Evolutionary conservation across 257 asterid genomes (phyloP).

Genomic region (Ilex asprella): DNA sequence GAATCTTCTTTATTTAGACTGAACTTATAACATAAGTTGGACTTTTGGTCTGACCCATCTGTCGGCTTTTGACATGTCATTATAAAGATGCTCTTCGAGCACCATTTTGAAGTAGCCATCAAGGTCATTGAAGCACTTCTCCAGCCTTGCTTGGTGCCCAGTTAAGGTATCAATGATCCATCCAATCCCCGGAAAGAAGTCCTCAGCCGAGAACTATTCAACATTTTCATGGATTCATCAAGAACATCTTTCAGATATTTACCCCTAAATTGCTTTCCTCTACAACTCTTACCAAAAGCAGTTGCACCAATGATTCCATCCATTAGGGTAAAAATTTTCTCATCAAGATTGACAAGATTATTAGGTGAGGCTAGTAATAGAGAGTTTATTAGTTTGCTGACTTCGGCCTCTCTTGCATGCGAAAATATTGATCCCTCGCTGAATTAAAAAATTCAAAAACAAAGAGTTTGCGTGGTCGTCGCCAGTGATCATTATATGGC

Average conservation of each 20-base stretch:
- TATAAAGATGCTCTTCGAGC: slow-evolving; percentile 15
- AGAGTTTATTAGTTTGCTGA: slow-evolving; percentile 4
- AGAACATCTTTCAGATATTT: slow-evolving; percentile 7
- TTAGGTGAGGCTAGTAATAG: background rate
- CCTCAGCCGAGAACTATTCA: slow-evolving; percentile 16
- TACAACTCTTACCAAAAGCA: slow-evolving; percentile 20
- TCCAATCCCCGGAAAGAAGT: slow-evolving; percentile 20
- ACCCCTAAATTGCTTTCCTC: slow-evolving; percentile 13
- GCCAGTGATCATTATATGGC: slow-evolving; percentile 21
- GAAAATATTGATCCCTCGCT: slow-evolving; percentile 1
- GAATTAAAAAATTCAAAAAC: slow-evolving; percentile 12
- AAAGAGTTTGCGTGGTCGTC: slow-evolving; percentile 14
- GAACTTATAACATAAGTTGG: too few relatives aligned
- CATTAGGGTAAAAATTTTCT: slow-evolving; percentile 9
- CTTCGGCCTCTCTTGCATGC: slow-evolving; percentile 7
- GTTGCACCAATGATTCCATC: slow-evolving; percentile 11
- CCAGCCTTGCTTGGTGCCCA: slow-evolving; percentile 10
- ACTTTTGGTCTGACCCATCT: too few relatives aligned
- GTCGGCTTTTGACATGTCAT: slow-evolving; percentile 5
- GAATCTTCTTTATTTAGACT: too few relatives aligned
- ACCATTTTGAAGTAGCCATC: slow-evolving; percentile 8
- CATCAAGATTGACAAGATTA: slow-evolving; percentile 20
- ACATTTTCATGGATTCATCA: slow-evolving; percentile 12
- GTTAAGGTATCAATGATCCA: slow-evolving; percentile 12
- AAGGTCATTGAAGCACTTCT: slow-evolving; percentile 12